Conservation (phyloP, 805 yeast species). For the Wickerhamomyces alni region DNA sequence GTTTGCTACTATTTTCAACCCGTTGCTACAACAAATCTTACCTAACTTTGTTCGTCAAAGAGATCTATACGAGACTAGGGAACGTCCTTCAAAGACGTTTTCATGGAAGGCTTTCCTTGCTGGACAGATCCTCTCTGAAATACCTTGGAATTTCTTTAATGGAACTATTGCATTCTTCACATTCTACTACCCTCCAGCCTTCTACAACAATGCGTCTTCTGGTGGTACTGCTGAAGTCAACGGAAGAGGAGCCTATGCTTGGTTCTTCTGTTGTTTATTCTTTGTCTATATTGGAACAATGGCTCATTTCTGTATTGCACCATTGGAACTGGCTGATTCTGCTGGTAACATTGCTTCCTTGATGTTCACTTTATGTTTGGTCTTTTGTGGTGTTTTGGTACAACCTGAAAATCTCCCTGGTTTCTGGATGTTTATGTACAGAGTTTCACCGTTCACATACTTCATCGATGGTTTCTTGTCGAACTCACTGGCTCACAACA, state of each 20-base stretch:
- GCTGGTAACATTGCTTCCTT: conserved; percentile 57
- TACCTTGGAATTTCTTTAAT: conserved; percentile 38
- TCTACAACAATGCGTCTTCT: conserved; percentile 57
- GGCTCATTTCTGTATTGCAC: conserved; percentile 54
- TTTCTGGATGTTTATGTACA: conserved; percentile 75
- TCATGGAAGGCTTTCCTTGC: conserved; percentile 56
- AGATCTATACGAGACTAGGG: conserved; percentile 65
- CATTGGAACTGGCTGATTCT: conserved; percentile 49
- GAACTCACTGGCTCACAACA: conserved; percentile 45
- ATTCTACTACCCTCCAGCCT: conserved; percentile 49
- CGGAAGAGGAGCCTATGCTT: conserved; percentile 1
- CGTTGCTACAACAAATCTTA: conserved; percentile 56
- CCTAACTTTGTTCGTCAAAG: conserved; percentile 56
- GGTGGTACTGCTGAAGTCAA: conserved; percentile 36
- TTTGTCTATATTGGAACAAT: conserved; percentile 46
- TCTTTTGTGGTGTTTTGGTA: conserved; percentile 73
- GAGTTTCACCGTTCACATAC: conserved; percentile 64
- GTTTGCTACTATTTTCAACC: conserved; percentile 44
- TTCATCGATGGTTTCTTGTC: conserved; percentile 48
- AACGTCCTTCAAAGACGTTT: conserved; percentile 66
- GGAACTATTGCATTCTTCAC: conserved; percentile 39
- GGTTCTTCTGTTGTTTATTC: conserved; percentile 41
- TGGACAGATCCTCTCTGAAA: conserved; percentile 38
- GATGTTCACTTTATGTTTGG: conserved; percentile 53
- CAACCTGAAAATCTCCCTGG: conserved; percentile 52